Evolutionary conservation across 2,329 filamentous ascomycete genomes (phyloP).

Genomic region (Aspergillus texensis): DNA sequence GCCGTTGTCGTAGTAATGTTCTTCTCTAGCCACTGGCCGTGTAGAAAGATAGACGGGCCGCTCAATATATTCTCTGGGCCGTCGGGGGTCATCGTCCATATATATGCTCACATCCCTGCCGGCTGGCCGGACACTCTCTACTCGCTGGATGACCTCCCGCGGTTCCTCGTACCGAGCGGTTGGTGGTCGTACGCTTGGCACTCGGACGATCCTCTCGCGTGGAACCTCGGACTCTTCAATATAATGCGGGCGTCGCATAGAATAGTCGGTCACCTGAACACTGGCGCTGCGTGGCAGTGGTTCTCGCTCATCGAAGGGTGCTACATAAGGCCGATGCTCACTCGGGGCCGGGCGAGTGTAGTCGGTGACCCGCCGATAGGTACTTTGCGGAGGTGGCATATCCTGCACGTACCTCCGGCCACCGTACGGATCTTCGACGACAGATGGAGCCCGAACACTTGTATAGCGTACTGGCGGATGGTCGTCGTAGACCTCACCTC

Average conservation of each 20-base stretch:
- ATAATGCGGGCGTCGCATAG: conserved; percentile 40
- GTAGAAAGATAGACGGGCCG: conserved; percentile 44
- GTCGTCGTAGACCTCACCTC: conserved; percentile 39
- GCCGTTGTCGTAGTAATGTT: conserved; percentile 41
- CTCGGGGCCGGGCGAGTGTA: conserved; percentile 33
- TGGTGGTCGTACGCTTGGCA: conserved; percentile 63
- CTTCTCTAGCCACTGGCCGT: conserved; percentile 36
- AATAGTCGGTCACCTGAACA: conserved; percentile 47
- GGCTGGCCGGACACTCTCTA: conserved; percentile 46
- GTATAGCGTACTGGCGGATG: conserved; percentile 31
- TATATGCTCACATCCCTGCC: conserved; percentile 49
- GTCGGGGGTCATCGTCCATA: conserved; percentile 40
- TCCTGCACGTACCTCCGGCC: conserved; percentile 47
- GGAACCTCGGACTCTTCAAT: conserved; percentile 69
- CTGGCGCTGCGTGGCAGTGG: conserved; percentile 41
- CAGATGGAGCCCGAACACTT: conserved; percentile 44
- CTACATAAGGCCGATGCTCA: conserved; percentile 36
- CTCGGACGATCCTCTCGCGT: conserved; percentile 58
- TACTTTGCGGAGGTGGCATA: conserved; percentile 46
- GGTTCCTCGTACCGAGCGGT: conserved; percentile 47
- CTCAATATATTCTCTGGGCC: conserved; percentile 54
- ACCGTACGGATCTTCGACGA: conserved; percentile 45
- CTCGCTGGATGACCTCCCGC: conserved; percentile 42
- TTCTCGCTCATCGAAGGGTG: conserved; percentile 37
- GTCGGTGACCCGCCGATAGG: conserved; percentile 46